Evolutionary conservation across 768 basidiomycete genomes (phyloP), one percentile per base, ranked within the genome.

Genomic region (Auriculariales sp.): DNA sequence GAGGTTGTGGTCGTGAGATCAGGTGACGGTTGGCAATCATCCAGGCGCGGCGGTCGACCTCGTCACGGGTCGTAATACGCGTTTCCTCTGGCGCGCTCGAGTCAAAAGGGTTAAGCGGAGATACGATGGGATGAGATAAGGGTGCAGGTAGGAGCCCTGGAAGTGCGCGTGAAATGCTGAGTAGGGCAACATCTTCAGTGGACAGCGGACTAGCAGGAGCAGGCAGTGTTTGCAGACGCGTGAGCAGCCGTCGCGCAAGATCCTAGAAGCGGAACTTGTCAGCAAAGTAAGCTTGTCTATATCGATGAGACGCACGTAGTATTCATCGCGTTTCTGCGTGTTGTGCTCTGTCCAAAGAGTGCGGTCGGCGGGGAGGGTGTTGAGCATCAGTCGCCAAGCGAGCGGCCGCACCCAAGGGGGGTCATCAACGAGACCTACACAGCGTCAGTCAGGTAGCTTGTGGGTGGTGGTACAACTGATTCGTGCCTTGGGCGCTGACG

Each of bases 391-490:
- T 57, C 76, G 83, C 85, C 85, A 88, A 56, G 83, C 69, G 35
- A 81, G 71, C 27, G 84, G 81, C 34, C 85, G 73, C 54, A 87
- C 68, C 82, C 83, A 87, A 3, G 71, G 64, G 35, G 85, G 85
- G 56, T 81, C 71, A 55, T 83, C 76, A 46, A 84, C 81, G 42
- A 87, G 73, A 51, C 84, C 84, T 87, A 17, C 17, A 53, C 28
- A 15, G 34, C 31, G 39, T 47, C 50, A 47, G 54, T 28, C 36
- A 39, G 27, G 27, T 52, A n/a, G n/a, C n/a, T n/a, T n/a, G n/a
- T n/a, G n/a, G n/a, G n/a, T n/a, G n/a, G n/a, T n/a, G n/a, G n/a
- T n/a, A n/a, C n/a, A n/a, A n/a, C 52, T 47, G 53, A 34, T 24
- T 36, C 35, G 19, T 30, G 84, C 85, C 85, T 54, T 71, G 72